Base-by-base conservation (phyloP, 805 yeast genomes). In the Cyberlindnera xishuangbannaensis region DNA sequence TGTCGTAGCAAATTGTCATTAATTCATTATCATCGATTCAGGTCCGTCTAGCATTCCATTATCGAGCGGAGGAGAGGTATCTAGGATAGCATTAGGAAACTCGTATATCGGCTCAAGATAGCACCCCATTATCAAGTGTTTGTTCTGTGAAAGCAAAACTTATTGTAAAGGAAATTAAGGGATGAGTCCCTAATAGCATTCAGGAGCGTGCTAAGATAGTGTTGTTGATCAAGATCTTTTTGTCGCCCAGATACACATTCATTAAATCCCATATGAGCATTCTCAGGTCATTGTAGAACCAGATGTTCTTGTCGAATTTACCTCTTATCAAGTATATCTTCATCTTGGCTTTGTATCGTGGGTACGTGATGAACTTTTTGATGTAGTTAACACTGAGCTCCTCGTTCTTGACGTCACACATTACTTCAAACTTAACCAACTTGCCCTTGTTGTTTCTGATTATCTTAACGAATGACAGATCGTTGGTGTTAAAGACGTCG, bases 261-360 rank as follows among this genome's bases (percentile, higher is more conserved):
- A 49, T 41, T 25, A 45, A 25, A 25, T 52, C 57, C 54, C 54
- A 52, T n/a, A 52, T 27, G 10, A 52, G 33, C 55, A 50, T 52
- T 44, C 55, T 46, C 36, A 48, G 27, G 30, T 52, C 57, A 23
- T 52, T 52, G 31, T 50, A 52, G 33, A 52, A 52, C 44, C 55
- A 50, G 26, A 50, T 37, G 28, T 52, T 44, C 30, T 40, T 45
- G 9, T 43, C 48, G 24, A 48, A 51, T 15, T 34, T 41, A 2
- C 52, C 47, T 16, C 44, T 40, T 18, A 52, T 43, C 31, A 52
- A 27, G 36, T 61, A 67, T 6, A 66, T 47, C 41, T 64, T 64
- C 71, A 66, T 66, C 19, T 60, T 62, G 29, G 66, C 53, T 36
- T 66, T 66, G 39, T 66, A 66, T 18, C 71, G 48, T 28, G 71